Conservation (phyloP, 176 grass and related monocot species). For the Puya raimondii region DNA sequence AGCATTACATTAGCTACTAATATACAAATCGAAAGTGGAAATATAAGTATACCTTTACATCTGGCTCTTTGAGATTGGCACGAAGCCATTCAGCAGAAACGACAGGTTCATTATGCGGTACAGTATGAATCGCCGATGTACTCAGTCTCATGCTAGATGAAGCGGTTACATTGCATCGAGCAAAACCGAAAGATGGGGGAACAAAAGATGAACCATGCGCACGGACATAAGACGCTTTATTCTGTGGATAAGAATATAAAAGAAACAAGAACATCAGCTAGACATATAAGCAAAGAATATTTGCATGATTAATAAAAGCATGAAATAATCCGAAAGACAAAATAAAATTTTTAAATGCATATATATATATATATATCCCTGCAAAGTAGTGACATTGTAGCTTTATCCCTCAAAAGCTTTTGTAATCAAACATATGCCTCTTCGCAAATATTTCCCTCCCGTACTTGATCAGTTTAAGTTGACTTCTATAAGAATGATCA, state of each 20-base stretch:
- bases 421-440: too few species aligned
- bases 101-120: constrained; percentile 49
- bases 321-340: too few species aligned
- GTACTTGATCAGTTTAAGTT: too few species aligned
- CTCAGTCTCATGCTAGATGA: not conserved
- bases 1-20: not conserved
- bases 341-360: too few species aligned
- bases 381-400: too few species aligned
- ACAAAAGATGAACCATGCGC: not conserved
- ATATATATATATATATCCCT: too few species aligned
- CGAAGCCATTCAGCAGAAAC: constrained; percentile 86
- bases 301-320: too few species aligned
- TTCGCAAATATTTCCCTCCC: too few species aligned
- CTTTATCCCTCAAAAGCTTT: too few species aligned
- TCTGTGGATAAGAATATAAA: not conserved
- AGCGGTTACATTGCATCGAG: not conserved
- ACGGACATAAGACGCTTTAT: not conserved
- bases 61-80: constrained; percentile 71
- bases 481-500: too few species aligned
- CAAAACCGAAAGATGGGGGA: not conserved
- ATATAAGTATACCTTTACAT: constrained; percentile 49
- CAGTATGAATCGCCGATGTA: constrained; percentile 25
- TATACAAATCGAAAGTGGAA: not conserved
- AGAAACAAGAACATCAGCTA: not conserved
- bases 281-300: not conserved